Conservation (phyloP, 257 asterid species). For the Solanum chmielewskii region DNA sequence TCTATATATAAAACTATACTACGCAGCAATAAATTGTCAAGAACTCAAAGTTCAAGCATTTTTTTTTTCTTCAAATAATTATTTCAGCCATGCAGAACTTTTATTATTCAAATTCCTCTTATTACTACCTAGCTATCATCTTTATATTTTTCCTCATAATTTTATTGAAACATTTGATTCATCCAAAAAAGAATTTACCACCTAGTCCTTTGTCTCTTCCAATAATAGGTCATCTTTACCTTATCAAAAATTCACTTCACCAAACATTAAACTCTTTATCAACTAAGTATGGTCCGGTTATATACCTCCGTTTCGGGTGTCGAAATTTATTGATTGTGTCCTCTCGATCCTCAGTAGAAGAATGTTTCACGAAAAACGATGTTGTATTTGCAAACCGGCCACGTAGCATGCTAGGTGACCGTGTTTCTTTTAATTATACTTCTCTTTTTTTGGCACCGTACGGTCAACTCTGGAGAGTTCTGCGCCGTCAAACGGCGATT, state of each 20-base stretch:
- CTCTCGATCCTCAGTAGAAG: conserved; percentile 34
- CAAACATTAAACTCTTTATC: conserved; percentile 20
- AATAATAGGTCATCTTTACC: conserved; percentile 52
- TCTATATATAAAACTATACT: background rate
- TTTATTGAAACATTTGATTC: background rate
- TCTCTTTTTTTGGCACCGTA: conserved; percentile 17
- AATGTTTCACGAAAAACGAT: conserved; percentile 52
- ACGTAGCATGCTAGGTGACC: conserved; percentile 6
- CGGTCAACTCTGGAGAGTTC: conserved; percentile 33
- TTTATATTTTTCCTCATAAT: background rate
- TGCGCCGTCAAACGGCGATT: conserved; percentile 20
- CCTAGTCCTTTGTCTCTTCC: conserved; percentile 46
- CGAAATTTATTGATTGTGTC: conserved; percentile 27
- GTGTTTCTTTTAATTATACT: conserved; percentile 25
- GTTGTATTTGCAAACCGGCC: conserved; percentile 47
- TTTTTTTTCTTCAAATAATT: background rate
- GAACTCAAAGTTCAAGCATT: background rate
- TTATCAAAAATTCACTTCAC: conserved; percentile 28
- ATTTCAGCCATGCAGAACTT: background rate
- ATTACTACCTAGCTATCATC: background rate
- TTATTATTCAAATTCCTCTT: background rate
- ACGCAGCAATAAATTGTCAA: background rate
- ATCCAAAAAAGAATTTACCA: conserved; percentile 7
- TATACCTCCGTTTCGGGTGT: conserved; percentile 34
- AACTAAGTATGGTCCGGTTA: conserved; percentile 27